Evolutionary conservation across 179 eudicot species (phyloP), one percentile per base, ranked within the genome.

Genomic region (Camellia oleifera): DNA sequence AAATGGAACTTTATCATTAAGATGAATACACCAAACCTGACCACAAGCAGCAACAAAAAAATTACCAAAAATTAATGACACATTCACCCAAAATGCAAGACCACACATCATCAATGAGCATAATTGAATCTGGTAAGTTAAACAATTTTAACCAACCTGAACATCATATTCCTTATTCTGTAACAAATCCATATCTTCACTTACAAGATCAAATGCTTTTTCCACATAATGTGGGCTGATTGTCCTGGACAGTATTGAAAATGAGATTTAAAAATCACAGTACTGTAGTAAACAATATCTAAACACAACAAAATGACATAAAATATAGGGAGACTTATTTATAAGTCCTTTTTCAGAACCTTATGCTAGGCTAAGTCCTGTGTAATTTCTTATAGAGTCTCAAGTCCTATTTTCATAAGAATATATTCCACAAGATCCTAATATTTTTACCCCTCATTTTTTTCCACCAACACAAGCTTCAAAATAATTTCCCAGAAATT

Each of bases 11-110:
- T 87, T 85, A 71, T 92, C 97, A 85, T 92, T 90, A 77, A 92
- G 91, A 88, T 91, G 94, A 84, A 92, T 91, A 79, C 97, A 91
- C 97, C 97, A 92, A 65, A 88, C 94, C 97, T 92, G 83, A 42
- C 77, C 78, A 83, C 14, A 76, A 71, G 65, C 54, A 57, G 52
- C 23, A 13, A 52, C 7, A 17, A 80, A 63, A 32, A 52, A 64
- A 46, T 63, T 75, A 52, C 7, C 23, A 80, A 63, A 32, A 52
- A 64, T 57, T 63, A 79, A 45, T 26, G 17, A 65, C 0, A 4
- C 32, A 56, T 58, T 44, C 54, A 52, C 40, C 69, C 76, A 75
- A 44, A 70, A 58, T 60, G 61, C 60, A 46, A 77, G 26, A 69
- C 74, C 46, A 6, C 40, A n/a, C 57, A 78, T n/a, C 18, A 68